phyloP scores from a whole-genome alignment of 371 early-diverging fungal species.

The Mortierella sp. region DNA sequence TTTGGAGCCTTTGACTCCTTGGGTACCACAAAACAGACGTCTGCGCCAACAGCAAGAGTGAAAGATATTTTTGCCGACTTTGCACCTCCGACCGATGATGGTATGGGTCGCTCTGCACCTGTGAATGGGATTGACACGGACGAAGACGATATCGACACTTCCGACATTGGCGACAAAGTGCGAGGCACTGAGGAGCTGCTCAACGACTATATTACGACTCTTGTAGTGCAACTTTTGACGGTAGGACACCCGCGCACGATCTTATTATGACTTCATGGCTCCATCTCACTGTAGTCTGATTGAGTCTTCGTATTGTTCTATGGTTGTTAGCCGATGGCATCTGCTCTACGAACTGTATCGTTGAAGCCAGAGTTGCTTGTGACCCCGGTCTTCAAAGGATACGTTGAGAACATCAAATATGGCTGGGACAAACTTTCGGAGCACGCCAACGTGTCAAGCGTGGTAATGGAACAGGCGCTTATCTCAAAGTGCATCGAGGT shows the following conservation, averaged over 20 bases:
- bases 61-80: constrained; percentile 38
- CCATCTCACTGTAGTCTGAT: too few relatives aligned
- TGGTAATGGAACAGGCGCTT: constrained; percentile 57
- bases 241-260: too few relatives aligned
- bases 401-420: constrained; percentile 52
- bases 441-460: constrained; percentile 53
- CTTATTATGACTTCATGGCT: too few relatives aligned
- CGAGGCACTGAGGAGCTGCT: constrained; percentile 46
- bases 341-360: constrained; percentile 47
- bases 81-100: constrained; percentile 32
- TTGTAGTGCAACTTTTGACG: constrained; percentile 50
- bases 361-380: constrained; percentile 48
- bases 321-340: constrained; percentile 55
- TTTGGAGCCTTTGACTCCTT: constrained; percentile 38
- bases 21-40: neutral
- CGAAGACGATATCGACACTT: neutral
- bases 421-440: constrained; percentile 55
- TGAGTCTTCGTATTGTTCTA: too few relatives aligned
- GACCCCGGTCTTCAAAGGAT: constrained; percentile 42
- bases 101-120: neutral
- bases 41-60: neutral
- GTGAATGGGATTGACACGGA: neutral
- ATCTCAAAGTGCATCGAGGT: constrained; percentile 70
- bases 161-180: constrained; percentile 11
- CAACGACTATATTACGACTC: constrained; percentile 51